Conservation (phyloP, 2,329 filamentous ascomycete species). For the Beauveria scarabaeidicola region DNA sequence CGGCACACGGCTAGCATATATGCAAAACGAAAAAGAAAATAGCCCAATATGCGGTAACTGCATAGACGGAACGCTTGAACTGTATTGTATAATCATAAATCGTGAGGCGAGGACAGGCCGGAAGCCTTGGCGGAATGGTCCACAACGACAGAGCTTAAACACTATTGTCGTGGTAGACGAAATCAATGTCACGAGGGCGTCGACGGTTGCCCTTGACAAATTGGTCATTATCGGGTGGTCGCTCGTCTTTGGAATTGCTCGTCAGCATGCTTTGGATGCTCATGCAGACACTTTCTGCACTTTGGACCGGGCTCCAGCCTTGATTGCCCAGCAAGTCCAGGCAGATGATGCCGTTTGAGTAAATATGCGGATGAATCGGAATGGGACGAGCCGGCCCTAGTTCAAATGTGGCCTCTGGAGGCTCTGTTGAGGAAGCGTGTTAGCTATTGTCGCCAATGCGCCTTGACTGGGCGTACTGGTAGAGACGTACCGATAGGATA, state of each 20-base stretch:
- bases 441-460: neutral
- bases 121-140: neutral
- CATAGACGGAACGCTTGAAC: neutral
- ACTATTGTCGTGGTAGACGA: slow-evolving; percentile 85
- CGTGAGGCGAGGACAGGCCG: neutral
- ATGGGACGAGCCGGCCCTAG: slow-evolving; percentile 58
- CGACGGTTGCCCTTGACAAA: slow-evolving; percentile 76
- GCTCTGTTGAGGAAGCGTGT: slow-evolving; percentile 47
- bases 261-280: slow-evolving; percentile 98
- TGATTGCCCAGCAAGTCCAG: slow-evolving; percentile 81
- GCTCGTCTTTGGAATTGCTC: slow-evolving; percentile 83
- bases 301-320: slow-evolving; percentile 95
- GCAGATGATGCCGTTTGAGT: slow-evolving; percentile 97
- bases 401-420: slow-evolving; percentile 88
- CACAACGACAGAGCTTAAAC: slow-evolving; percentile 37
- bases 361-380: slow-evolving; percentile 94
- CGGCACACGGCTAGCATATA: neutral
- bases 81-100: neutral
- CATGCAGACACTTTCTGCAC: slow-evolving; percentile 94
- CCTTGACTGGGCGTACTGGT: neutral
- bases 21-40: neutral
- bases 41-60: neutral
- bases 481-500: slow-evolving; percentile 75
- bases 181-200: slow-evolving; percentile 81
- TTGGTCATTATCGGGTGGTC: slow-evolving; percentile 81